Conservation (phyloP, 2,329 filamentous ascomycete genomes). For the Aspergillus persii region DNA sequence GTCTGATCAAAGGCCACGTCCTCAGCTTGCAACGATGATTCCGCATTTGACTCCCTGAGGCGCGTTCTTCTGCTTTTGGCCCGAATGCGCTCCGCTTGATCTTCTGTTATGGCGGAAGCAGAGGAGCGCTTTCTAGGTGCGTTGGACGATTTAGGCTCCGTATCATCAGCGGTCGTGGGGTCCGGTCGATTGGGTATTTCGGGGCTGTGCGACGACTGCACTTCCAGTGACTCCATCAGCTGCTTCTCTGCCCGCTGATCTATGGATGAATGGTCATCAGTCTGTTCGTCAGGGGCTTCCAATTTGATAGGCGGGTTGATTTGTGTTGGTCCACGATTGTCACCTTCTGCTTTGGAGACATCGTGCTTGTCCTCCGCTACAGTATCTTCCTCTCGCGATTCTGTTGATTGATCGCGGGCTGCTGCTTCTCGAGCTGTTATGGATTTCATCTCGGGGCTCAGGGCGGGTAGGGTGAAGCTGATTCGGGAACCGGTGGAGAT, state of each 20-base stretch:
- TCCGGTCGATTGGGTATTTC: conserved; percentile 23
- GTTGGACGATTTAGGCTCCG: conserved; percentile 35
- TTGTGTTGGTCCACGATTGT: conserved; percentile 9
- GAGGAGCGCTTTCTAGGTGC: conserved; percentile 59
- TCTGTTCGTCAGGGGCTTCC: conserved; percentile 20
- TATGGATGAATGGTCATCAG: conserved; percentile 33
- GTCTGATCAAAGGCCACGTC: conserved; percentile 51
- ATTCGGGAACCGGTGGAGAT: conserved; percentile 41
- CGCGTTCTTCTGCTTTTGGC: conserved; percentile 61
- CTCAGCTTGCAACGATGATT: conserved; percentile 45
- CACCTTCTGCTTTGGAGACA: conserved; percentile 16
- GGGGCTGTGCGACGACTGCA: conserved; percentile 24
- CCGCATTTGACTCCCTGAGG: conserved; percentile 56
- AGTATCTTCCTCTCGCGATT: conserved; percentile 6
- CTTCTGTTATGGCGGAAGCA: conserved; percentile 58
- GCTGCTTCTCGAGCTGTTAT: conserved; percentile 15
- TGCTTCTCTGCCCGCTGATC: conserved; percentile 39
- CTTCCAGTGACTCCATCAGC: conserved; percentile 36
- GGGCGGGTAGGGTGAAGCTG: conserved; percentile 40
- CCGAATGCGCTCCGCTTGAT: conserved; percentile 56
- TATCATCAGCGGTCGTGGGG: conserved; percentile 24
- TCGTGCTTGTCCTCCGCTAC: conserved; percentile 14
- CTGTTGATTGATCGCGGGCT: conserved; percentile 13
- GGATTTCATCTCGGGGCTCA: conserved; percentile 22
- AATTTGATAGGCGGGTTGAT: conserved; percentile 10